Evolutionary conservation across 768 basidiomycete species (phyloP).

Genomic region (Xerocomus spinulosus): DNA sequence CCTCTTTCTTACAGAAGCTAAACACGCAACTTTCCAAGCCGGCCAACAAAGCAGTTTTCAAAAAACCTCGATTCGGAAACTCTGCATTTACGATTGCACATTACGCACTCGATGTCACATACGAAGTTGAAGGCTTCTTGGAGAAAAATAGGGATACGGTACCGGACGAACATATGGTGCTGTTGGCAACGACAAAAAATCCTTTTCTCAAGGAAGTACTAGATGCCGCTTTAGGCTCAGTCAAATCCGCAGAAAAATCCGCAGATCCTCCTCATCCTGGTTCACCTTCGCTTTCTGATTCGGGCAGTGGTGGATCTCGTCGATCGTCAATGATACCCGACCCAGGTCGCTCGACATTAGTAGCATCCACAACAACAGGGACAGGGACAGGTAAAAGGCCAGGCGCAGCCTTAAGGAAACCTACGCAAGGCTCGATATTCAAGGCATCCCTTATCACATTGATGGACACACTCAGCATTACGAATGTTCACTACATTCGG

Average conservation of each 20-base stretch:
- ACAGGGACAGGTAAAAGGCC: conserved; percentile 59
- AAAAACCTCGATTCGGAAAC: conserved; percentile 98
- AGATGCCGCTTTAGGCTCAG: conserved; percentile 79
- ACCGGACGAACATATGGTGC: conserved; percentile 93
- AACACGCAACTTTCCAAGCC: conserved; percentile 81
- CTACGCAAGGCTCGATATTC: conserved; percentile 97
- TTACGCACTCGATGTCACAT: conserved; percentile 97
- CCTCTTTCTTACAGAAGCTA: conserved; percentile 90
- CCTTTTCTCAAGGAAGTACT: conserved; percentile 92
- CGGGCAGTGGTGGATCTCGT: conserved; percentile 70
- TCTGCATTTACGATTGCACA: conserved; percentile 97
- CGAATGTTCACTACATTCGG: conserved; percentile 98
- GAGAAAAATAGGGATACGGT: conserved; percentile 99
- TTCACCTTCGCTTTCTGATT: conserved; percentile 75
- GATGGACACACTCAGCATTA: conserved; percentile 96
- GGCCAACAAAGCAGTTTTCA: conserved; percentile 84
- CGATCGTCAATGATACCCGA: conserved; percentile 85
- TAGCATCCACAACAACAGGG: conserved; percentile 43
- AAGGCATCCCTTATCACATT: conserved; percentile 88
- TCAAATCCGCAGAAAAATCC: conserved; percentile 51
- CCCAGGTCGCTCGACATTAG: conserved; percentile 72
- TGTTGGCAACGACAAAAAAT: conserved; percentile 85
- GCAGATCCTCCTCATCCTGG: conserved; percentile 55
- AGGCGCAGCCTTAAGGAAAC: conserved; percentile 78
- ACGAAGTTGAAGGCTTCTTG: conserved; percentile 96